Evolutionary conservation across 345 rosid genomes (phyloP).

Genomic region (Linum lewisii): DNA sequence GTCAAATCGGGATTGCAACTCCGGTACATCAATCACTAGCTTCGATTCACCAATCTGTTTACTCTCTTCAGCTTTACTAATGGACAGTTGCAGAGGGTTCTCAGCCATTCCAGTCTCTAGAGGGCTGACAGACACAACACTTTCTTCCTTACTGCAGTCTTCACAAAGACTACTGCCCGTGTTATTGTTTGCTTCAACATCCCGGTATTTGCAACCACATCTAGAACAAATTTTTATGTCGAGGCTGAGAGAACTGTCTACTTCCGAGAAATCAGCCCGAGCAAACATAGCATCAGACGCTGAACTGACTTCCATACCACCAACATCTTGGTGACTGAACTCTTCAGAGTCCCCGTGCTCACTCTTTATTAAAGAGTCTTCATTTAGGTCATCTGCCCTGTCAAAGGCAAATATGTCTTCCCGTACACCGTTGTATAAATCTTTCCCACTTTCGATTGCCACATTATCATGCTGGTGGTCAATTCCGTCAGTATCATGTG

Average conservation of each 20-base stretch:
- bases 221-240: constrained; percentile 41
- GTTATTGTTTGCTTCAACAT: constrained; percentile 24
- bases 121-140: constrained; percentile 19
- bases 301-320: constrained; percentile 36
- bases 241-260: constrained; percentile 18
- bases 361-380: constrained; percentile 26
- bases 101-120: constrained; percentile 28
- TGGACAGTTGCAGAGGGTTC: constrained; percentile 17
- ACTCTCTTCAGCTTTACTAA: constrained; percentile 23
- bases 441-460: constrained; percentile 29
- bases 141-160: constrained; percentile 49
- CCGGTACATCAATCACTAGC: constrained; percentile 16
- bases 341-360: constrained; percentile 36
- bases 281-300: constrained; percentile 30
- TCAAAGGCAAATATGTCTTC: constrained; percentile 55
- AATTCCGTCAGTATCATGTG: constrained; percentile 45
- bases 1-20: constrained; percentile 19
- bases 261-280: constrained; percentile 29
- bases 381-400: constrained; percentile 37
- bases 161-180: constrained; percentile 47
- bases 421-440: constrained; percentile 32
- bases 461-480: constrained; percentile 36
- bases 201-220: constrained; percentile 50
- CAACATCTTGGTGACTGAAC: constrained; percentile 25
- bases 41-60: constrained; percentile 23